Percentiles rank a stretch among this genome's conserved stretches.
These are phyloP conservation scores for Xylariaceae sp. DNA, from an alignment of 2,329 filamentous ascomycete species.

Conservation along the genomic window DNA sequence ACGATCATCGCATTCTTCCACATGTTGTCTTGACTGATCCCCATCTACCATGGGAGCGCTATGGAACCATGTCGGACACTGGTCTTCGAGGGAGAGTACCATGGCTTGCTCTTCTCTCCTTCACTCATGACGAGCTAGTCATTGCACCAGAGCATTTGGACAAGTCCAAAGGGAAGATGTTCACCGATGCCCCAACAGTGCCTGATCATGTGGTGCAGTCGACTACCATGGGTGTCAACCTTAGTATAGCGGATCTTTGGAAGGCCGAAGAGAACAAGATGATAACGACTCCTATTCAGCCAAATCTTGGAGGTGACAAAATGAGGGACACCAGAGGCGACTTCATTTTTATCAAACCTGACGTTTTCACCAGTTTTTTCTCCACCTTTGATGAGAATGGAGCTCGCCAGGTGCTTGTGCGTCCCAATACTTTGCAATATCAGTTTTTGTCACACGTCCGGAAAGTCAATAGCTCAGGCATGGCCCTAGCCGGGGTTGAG, in stretches of 20 bases:
- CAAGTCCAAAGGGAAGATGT: conserved; percentile 15
- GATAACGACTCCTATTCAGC: background rate
- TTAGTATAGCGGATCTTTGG: conserved; percentile 11
- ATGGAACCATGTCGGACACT: conserved; percentile 11
- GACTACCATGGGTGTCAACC: conserved; percentile 21
- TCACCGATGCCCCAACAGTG: conserved; percentile 6
- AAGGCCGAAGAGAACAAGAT: conserved; percentile 1
- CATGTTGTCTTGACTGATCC: conserved; percentile 43
- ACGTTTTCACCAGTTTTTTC: conserved; percentile 28
- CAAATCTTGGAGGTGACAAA: background rate
- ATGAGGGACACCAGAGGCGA: conserved; percentile 16
- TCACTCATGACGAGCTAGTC: conserved; percentile 36
- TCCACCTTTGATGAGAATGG: background rate
- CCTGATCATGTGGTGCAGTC: conserved; percentile 14
- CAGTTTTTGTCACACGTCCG: conserved; percentile 38
- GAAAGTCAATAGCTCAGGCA: conserved; percentile 36
- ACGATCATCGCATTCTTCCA: conserved; percentile 33
- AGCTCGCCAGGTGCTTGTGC: background rate
- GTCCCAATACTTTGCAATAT: conserved; percentile 22
- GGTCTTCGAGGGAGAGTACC: conserved; percentile 26
- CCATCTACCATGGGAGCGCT: conserved; percentile 40
- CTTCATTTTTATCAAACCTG: conserved; percentile 29
- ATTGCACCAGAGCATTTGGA: conserved; percentile 2
- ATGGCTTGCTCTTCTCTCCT: conserved; percentile 39
- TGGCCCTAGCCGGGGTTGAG: conserved; percentile 33